Conservation (phyloP, 495 filamentous ascomycete species). For the Penicillium silybi region DNA sequence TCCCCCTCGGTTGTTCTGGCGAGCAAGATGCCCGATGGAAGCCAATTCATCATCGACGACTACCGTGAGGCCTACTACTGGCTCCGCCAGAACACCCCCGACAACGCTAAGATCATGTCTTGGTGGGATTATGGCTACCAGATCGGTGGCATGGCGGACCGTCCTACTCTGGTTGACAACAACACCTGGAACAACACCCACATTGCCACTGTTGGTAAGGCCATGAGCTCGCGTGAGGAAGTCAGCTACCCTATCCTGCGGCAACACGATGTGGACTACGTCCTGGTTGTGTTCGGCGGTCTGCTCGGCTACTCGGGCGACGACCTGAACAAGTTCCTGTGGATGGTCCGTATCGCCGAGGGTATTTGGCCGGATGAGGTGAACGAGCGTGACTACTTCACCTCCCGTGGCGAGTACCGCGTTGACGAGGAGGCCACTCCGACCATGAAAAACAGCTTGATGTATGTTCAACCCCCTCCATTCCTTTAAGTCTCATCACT, state of each 20-base stretch:
- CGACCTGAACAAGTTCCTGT: conserved; percentile 99
- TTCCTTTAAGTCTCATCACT: conserved; percentile 23
- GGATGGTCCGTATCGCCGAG: conserved; percentile 99
- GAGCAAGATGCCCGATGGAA: conserved; percentile 87
- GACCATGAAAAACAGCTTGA: conserved; percentile 97
- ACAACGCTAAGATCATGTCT: conserved; percentile 98
- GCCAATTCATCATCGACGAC: conserved; percentile 98
- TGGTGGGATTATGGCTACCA: conserved; percentile 99
- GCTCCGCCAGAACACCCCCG: conserved; percentile 93
- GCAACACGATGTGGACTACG: conserved; percentile 98
- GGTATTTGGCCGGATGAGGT: conserved; percentile 99
- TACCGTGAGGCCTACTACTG: conserved; percentile 99
- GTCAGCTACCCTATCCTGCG: conserved; percentile 98
- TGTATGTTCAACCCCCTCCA: conserved; percentile 56
- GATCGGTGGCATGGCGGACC: conserved; percentile 99
- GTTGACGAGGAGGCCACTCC: conserved; percentile 94
- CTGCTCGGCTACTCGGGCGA: conserved; percentile 98
- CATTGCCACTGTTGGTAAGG: conserved; percentile 98
- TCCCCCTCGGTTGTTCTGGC: conserved; percentile 97
- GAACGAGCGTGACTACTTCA: conserved; percentile 96
- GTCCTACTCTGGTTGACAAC: conserved; percentile 96
- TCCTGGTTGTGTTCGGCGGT: conserved; percentile 94
- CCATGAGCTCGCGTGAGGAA: conserved; percentile 96
- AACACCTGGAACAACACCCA: conserved; percentile 99
- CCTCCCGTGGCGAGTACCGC: conserved; percentile 88